A percentile compares a stretch with the other conserved stretches of the same genome.
Conservation (phyloP, 75 land plant species). For the Selaginella tamariscina region DNA sequence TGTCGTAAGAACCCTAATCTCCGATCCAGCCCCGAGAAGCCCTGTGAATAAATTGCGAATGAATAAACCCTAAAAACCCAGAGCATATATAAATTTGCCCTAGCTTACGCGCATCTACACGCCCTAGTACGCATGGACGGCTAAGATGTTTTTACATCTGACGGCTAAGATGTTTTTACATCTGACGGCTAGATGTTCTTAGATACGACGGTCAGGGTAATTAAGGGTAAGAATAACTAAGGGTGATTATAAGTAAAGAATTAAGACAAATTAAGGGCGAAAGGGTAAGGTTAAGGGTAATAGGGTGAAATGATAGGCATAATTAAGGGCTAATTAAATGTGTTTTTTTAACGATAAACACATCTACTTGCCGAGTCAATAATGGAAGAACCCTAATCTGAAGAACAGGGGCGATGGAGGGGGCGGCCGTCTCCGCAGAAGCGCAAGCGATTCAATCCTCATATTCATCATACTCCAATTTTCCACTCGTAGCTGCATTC, state of each 20-base stretch:
- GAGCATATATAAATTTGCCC: conserved; percentile 19
- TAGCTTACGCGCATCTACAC: conserved; percentile 13
- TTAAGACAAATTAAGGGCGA: no score
- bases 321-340: no score
- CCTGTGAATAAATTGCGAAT: background rate
- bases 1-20: no score
- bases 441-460: background rate
- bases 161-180: background rate
- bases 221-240: no score
- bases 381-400: background rate
- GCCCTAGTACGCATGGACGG: conserved; percentile 18
- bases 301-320: no score
- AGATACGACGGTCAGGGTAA: no score
- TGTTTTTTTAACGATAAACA: no score
- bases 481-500: conserved; percentile 43
- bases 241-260: no score
- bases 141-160: background rate
- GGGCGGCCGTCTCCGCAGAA: background rate
- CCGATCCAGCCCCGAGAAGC: no score
- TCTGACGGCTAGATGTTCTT: no score
- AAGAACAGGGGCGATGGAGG: background rate
- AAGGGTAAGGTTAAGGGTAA: no score
- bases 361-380: no score
- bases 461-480: conserved; percentile 15
- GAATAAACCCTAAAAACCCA: conserved; percentile 19